Base-by-base conservation (phyloP, 129 eudicot species). In the Helianthus tuberosus region DNA sequence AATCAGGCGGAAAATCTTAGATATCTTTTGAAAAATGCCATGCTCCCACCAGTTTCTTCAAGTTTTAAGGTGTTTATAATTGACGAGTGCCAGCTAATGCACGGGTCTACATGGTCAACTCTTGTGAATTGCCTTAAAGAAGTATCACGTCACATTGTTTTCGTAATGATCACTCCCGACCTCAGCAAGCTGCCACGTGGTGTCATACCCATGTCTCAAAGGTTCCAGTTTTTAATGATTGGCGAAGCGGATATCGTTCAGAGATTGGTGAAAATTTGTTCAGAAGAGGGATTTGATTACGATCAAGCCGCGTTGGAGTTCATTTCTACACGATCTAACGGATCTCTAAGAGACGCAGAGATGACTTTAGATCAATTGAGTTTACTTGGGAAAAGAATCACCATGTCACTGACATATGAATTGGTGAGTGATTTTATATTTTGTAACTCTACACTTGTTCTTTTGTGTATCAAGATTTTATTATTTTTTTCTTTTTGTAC, bases 351-450 rank as follows among this genome's bases (percentile, higher is more conserved):
- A 53, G 99, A 91, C 52, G 96, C 97, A 64, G 97, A 91, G 73
- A 95, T 89, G 97, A 91, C 89, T 94, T 86, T 95, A 68, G 99
- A 95, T 79, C 99, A 95, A 78, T 84, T 91, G 66, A 85, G 94
- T 75, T 85, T 95, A 77, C 87, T 95, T 13, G 96, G 97, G 48
- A 95, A 83, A 84, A 81, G 82, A 68, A 85, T 95, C 41, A 91
- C 96, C 3, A 60, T 89, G 65, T 75, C 94, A 10, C 77, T 95
- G 70, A 86, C 88, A 1, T 78, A 89, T 75, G 97, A 95, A 77
- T 78, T 95, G 36, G 99, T 95, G 70, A 89, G 98, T 80, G 58
- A 52, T 66, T 50, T 13, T 14, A 23, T 39, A 52, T 66, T 50
- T 13, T 14, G 14, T 39, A 39, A 10, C 11, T 7, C 53, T 67